Percentiles rank a stretch among this genome's conserved stretches.
These are phyloP conservation scores for Fennellomyces sp. DNA, from an alignment of 371 early-diverging fungal species.

Conservation along the genomic window DNA sequence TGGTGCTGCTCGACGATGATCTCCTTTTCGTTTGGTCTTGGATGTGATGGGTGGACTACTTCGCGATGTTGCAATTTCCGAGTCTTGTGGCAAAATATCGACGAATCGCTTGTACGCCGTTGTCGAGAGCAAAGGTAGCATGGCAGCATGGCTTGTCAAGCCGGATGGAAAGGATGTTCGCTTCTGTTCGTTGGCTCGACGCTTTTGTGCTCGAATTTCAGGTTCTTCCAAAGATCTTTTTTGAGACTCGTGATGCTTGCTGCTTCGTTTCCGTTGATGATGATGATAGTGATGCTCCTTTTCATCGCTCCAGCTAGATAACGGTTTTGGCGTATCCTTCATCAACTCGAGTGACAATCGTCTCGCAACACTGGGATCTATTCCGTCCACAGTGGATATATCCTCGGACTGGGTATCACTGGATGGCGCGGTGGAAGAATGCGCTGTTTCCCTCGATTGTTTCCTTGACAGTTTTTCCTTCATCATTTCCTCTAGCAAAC, in stretches of 20 bases:
- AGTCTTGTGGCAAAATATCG: slow-evolving; percentile 26
- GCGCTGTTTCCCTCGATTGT: not conserved
- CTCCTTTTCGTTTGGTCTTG: not conserved
- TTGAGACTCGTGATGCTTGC: not conserved
- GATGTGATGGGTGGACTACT: slow-evolving; percentile 28
- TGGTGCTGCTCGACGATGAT: not conserved
- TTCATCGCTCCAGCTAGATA: slow-evolving; percentile 5
- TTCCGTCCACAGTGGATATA: not conserved
- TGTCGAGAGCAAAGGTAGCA: slow-evolving; percentile 25
- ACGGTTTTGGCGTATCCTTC: slow-evolving; percentile 25
- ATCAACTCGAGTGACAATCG: slow-evolving; percentile 65
- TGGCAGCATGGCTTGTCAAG: slow-evolving; percentile 20
- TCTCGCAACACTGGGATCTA: slow-evolving; percentile 25
- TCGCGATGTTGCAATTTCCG: slow-evolving; percentile 25
- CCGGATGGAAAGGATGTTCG: slow-evolving; percentile 4
- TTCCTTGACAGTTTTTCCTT: not conserved
- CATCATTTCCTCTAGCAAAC: slow-evolving; percentile 10
- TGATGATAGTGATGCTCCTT: not conserved
- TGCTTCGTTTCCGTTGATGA: not conserved
- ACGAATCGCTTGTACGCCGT: slow-evolving; percentile 32
- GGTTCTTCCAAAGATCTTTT: not conserved
- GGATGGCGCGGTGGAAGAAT: not conserved
- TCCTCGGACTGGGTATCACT: not conserved
- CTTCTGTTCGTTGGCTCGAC: not conserved
- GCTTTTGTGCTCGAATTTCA: slow-evolving; percentile 3